phyloP scores from a whole-genome alignment of 306 rosid genomes.

The Dalbergia cultrata region DNA sequence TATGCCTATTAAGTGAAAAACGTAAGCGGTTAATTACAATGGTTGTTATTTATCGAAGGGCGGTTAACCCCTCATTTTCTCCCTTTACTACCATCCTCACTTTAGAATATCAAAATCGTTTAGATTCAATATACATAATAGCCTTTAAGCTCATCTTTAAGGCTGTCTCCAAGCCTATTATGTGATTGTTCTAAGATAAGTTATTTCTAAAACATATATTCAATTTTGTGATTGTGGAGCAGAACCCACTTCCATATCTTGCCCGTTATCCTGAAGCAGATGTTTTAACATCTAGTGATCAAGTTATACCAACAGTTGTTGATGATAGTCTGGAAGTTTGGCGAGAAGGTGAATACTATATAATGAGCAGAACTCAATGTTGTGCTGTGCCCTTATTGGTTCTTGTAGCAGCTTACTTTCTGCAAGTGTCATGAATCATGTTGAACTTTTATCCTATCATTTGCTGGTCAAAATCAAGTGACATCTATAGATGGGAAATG shows the following conservation, averaged over 20 bases:
- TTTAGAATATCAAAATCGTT: neutral
- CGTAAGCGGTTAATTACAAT: too few species aligned
- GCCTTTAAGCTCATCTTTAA: slow-evolving; percentile 28
- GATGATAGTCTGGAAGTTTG: slow-evolving; percentile 91
- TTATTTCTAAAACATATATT: slow-evolving; percentile 36
- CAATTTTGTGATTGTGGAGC: slow-evolving; percentile 59
- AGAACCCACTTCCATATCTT: slow-evolving; percentile 97
- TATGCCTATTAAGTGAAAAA: too few species aligned
- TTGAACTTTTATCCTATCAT: slow-evolving; percentile 11
- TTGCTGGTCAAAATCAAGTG: slow-evolving; percentile 25
- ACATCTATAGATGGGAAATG: slow-evolving; percentile 15
- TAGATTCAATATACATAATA: slow-evolving; percentile 11
- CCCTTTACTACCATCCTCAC: too few species aligned
- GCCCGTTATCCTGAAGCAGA: slow-evolving; percentile 93
- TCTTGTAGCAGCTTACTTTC: slow-evolving; percentile 10
- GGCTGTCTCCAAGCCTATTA: slow-evolving; percentile 8
- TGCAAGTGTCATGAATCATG: slow-evolving; percentile 9
- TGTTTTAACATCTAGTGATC: slow-evolving; percentile 96
- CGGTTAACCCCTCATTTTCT: too few species aligned
- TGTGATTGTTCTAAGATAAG: slow-evolving; percentile 30
- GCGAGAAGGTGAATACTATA: slow-evolving; percentile 75
- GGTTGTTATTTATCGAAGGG: too few species aligned
- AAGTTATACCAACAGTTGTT: slow-evolving; percentile 85
- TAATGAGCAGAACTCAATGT: slow-evolving; percentile 20
- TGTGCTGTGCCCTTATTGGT: slow-evolving; percentile 2